A percentile compares a stretch with the other conserved stretches of the same genome.
These are phyloP conservation scores for Calocera viscosa DNA, from an alignment of 768 basidiomycete species.

Conservation along the genomic window DNA sequence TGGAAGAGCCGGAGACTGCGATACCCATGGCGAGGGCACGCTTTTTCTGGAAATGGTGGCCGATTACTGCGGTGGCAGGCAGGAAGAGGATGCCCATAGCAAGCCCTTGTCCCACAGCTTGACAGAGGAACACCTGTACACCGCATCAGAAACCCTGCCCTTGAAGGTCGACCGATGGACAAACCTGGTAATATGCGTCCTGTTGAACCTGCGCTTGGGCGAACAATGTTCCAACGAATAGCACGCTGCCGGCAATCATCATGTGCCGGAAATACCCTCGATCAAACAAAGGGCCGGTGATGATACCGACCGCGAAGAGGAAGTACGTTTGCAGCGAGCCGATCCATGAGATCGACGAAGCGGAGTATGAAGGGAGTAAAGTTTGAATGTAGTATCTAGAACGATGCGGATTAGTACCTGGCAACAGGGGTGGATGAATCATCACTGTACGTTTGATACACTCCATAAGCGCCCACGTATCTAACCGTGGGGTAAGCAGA, in stretches of 20 bases:
- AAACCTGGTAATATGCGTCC: slow-evolving; percentile 35
- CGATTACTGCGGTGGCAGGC: slow-evolving; percentile 37
- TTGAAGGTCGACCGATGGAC: background rate
- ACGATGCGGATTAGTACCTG: background rate
- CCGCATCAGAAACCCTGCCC: slow-evolving; percentile 6
- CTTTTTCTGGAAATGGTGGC: slow-evolving; percentile 41
- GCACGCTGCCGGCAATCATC: slow-evolving; percentile 34
- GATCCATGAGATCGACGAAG: slow-evolving; percentile 29
- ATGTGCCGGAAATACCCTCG: slow-evolving; percentile 39
- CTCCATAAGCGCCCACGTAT: background rate
- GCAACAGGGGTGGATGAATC: background rate
- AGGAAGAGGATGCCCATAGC: slow-evolving; percentile 39
- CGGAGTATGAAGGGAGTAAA: slow-evolving; percentile 26
- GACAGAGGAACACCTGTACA: slow-evolving; percentile 38
- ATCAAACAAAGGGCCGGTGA: slow-evolving; percentile 41
- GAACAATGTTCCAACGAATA: slow-evolving; percentile 36
- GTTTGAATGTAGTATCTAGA: slow-evolving; percentile 16
- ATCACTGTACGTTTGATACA: background rate
- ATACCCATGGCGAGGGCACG: slow-evolving; percentile 44
- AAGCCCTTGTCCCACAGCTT: slow-evolving; percentile 40
- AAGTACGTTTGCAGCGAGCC: slow-evolving; percentile 41
- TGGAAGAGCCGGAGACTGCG: slow-evolving; percentile 41
- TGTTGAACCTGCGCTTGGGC: slow-evolving; percentile 38
- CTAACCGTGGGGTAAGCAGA: background rate
- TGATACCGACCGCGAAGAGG: slow-evolving; percentile 34